Conservation (phyloP, 805 yeast genomes). For the Zygoascus biomembranicola region DNA sequence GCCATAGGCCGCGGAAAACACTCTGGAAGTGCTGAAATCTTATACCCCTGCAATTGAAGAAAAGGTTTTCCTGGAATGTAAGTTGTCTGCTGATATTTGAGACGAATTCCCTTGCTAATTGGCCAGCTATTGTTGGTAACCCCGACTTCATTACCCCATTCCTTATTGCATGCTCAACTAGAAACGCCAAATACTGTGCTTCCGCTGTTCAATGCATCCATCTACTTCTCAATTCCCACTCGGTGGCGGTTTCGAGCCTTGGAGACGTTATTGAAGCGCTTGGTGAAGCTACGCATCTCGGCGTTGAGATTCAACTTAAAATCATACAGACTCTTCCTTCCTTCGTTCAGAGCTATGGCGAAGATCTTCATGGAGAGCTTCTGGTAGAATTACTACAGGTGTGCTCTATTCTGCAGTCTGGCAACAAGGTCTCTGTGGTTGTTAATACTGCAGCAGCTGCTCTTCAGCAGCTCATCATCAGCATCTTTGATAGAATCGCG, state of each 20-base stretch:
- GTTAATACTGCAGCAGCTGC: slow-evolving; percentile 90
- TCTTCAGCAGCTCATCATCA: slow-evolving; percentile 71
- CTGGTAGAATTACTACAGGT: slow-evolving; percentile 55
- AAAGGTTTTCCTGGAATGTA: slow-evolving; percentile 18
- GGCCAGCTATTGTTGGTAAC: neutral
- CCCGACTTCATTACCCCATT: slow-evolving; percentile 57
- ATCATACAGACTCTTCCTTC: slow-evolving; percentile 76
- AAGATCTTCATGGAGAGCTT: slow-evolving; percentile 44
- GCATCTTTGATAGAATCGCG: slow-evolving; percentile 61
- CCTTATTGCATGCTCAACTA: slow-evolving; percentile 59
- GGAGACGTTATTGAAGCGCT: slow-evolving; percentile 57
- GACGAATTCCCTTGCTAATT: neutral
- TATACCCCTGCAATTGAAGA: slow-evolving; percentile 23
- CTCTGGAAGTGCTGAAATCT: slow-evolving; percentile 38
- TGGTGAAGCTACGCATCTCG: slow-evolving; percentile 63
- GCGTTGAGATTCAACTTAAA: slow-evolving; percentile 78
- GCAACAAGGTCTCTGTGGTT: slow-evolving; percentile 67
- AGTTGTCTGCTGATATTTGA: slow-evolving; percentile 1
- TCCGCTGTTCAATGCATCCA: slow-evolving; percentile 67
- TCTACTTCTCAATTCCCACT: slow-evolving; percentile 44
- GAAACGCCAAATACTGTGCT: slow-evolving; percentile 65
- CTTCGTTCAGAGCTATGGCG: slow-evolving; percentile 56
- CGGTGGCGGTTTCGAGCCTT: slow-evolving; percentile 45
- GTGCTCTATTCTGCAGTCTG: slow-evolving; percentile 62
- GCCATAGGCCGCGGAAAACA: slow-evolving; percentile 38